phyloP scores from a whole-genome alignment of 2,329 filamentous ascomycete genomes.

The Neofusicoccum umdonicola region DNA sequence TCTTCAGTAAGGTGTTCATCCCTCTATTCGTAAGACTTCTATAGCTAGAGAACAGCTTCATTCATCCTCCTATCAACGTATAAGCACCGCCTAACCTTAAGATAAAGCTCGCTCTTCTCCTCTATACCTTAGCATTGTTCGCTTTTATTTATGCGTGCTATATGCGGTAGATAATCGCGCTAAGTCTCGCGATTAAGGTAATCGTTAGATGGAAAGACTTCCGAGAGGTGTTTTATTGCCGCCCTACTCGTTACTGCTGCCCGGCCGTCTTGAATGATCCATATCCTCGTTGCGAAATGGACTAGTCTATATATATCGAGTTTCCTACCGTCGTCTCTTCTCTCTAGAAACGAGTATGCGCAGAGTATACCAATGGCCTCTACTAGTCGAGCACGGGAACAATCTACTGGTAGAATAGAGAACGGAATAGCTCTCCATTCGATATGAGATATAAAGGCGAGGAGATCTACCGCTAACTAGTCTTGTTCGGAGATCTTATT shows the following conservation, averaged over 20 bases:
- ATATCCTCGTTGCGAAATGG: slow-evolving; percentile 33
- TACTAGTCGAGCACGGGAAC: slow-evolving; percentile 21
- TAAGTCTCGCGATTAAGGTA: slow-evolving; percentile 24
- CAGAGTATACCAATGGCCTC: slow-evolving; percentile 34
- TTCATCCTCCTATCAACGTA: slow-evolving; percentile 18
- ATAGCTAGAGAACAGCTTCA: slow-evolving; percentile 18
- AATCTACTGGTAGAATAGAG: slow-evolving; percentile 29
- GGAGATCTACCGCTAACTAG: slow-evolving; percentile 33
- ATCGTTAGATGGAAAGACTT: slow-evolving; percentile 25
- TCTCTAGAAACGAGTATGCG: slow-evolving; percentile 32
- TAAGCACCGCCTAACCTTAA: slow-evolving; percentile 18
- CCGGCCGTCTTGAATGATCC: slow-evolving; percentile 27
- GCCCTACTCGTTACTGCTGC: slow-evolving; percentile 21
- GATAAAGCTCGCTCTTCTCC: slow-evolving; percentile 15
- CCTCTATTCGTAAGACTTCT: slow-evolving; percentile 18
- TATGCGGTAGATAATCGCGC: slow-evolving; percentile 33
- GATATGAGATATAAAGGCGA: slow-evolving; percentile 31
- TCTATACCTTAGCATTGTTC: neutral
- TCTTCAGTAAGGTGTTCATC: neutral
- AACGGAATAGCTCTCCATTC: slow-evolving; percentile 27
- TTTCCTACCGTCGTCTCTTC: slow-evolving; percentile 17
- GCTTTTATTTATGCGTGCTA: slow-evolving; percentile 17
- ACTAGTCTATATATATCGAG: slow-evolving; percentile 38
- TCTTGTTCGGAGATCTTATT: slow-evolving; percentile 31
- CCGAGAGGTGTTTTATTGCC: slow-evolving; percentile 22